These are phyloP conservation scores for Ophiocordyceps sinensis DNA, from an alignment of 2,329 filamentous ascomycete species.

Conservation along the genomic window DNA sequence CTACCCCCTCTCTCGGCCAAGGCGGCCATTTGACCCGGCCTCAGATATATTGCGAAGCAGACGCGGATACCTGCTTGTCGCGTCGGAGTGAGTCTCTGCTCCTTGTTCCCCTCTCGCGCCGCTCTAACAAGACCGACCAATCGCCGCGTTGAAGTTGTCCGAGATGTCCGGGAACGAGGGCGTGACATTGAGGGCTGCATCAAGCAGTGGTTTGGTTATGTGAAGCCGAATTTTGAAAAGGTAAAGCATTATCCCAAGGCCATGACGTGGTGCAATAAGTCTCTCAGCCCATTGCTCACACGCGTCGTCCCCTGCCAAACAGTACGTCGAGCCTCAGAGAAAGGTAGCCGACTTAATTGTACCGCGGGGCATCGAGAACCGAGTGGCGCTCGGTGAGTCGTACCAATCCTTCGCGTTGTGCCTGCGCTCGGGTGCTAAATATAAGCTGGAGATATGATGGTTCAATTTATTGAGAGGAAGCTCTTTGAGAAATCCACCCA, in stretches of 20 bases:
- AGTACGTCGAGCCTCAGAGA: slow-evolving; percentile 82
- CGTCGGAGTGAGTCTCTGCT: slow-evolving; percentile 52
- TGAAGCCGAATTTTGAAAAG: slow-evolving; percentile 93
- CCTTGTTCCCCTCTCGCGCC: background rate
- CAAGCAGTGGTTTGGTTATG: slow-evolving; percentile 94
- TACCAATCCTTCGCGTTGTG: background rate
- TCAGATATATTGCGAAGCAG: slow-evolving; percentile 89
- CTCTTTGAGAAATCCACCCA: slow-evolving; percentile 72
- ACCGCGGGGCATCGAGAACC: slow-evolving; percentile 86
- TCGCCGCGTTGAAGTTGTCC: slow-evolving; percentile 42
- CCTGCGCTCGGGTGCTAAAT: background rate
- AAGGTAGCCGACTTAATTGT: slow-evolving; percentile 92
- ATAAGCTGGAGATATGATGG: slow-evolving; percentile 60
- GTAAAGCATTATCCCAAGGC: slow-evolving; percentile 14
- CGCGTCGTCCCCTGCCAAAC: background rate
- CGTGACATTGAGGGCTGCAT: slow-evolving; percentile 90
- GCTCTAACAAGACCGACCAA: background rate
- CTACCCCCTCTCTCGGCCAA: no score
- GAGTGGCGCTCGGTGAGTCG: slow-evolving; percentile 64
- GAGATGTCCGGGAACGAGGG: slow-evolving; percentile 79
- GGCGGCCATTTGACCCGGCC: slow-evolving; percentile 1
- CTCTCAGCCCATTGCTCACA: background rate
- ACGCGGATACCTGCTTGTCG: slow-evolving; percentile 85
- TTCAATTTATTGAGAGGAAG: slow-evolving; percentile 81
- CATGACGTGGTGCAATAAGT: no score